Evolutionary conservation across 257 asterid genomes (phyloP).

Genomic region (Petunia axillaris): DNA sequence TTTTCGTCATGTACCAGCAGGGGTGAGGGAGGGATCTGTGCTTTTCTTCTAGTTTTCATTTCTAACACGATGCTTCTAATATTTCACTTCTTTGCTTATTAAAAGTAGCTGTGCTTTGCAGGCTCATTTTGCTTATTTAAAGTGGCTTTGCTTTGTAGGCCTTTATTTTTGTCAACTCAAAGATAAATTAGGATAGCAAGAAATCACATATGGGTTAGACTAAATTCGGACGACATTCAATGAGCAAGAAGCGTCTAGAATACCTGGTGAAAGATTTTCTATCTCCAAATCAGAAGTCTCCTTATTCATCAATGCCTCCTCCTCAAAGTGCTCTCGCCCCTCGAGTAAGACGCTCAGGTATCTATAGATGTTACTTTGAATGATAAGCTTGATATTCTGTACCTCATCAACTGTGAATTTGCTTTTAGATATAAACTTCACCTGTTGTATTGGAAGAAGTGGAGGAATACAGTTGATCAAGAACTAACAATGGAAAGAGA

Average conservation of each 20-base stretch:
- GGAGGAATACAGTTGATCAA: slow-evolving; percentile 4
- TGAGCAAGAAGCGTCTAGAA: not conserved
- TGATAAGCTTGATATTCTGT: slow-evolving; percentile 54
- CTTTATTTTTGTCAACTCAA: slow-evolving; percentile 18
- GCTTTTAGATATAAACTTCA: slow-evolving; percentile 52
- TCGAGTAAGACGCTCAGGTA: slow-evolving; percentile 62
- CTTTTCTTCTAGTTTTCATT: slow-evolving; percentile 14
- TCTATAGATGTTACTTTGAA: slow-evolving; percentile 56
- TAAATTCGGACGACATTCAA: not conserved
- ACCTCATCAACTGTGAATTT: slow-evolving; percentile 57
- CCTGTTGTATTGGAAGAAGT: slow-evolving; percentile 46
- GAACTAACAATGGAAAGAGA: not conserved
- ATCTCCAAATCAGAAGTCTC: slow-evolving; percentile 30
- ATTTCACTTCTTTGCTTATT: not conserved
- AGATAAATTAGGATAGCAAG: not conserved
- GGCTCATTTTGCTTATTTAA: not conserved
- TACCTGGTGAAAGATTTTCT: slow-evolving; percentile 47
- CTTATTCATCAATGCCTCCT: slow-evolving; percentile 40
- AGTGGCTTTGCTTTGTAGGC: not conserved
- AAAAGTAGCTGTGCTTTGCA: not conserved
- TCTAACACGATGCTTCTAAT: not conserved
- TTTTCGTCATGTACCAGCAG: not conserved
- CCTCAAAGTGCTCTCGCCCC: slow-evolving; percentile 68
- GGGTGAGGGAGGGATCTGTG: not conserved
- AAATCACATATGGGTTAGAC: slow-evolving; percentile 15